Percentiles rank a stretch among this genome's conserved stretches.
Conservation (phyloP, 768 basidiomycete species). For the Rhodocollybia butyracea region DNA sequence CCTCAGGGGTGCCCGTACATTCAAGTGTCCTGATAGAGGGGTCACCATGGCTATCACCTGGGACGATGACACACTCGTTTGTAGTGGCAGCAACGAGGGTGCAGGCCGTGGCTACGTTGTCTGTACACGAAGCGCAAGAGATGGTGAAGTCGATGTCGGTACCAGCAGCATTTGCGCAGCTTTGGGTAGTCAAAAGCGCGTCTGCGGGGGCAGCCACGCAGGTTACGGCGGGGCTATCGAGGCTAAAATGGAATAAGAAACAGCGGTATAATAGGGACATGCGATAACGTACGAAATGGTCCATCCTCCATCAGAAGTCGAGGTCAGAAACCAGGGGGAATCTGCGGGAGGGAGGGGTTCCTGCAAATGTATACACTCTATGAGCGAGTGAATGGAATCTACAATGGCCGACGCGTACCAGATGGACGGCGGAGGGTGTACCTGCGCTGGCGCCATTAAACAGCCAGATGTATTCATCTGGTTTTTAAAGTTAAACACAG, state of each 20-base stretch:
- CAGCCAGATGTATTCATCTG: background rate
- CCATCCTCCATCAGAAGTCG: background rate
- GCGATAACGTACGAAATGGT: background rate
- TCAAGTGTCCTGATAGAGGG: background rate
- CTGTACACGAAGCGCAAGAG: background rate
- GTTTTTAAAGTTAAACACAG: background rate
- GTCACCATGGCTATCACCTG: background rate
- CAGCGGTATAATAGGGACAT: background rate
- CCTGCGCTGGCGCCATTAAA: conserved; percentile 1
- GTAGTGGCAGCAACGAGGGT: background rate
- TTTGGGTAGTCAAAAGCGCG: background rate
- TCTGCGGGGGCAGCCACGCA: background rate
- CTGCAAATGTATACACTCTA: background rate
- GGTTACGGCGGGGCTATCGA: background rate
- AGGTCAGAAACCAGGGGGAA: background rate
- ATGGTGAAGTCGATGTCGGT: background rate
- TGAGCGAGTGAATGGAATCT: background rate
- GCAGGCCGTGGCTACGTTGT: background rate
- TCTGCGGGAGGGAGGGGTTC: background rate
- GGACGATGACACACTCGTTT: conserved; percentile 1
- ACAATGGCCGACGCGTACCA: background rate
- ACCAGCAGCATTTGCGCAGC: background rate
- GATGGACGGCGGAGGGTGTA: background rate
- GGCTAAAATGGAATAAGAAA: background rate
- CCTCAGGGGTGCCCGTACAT: background rate